These are phyloP conservation scores for Aristolochia fimbriata DNA, from an alignment of 164 flowering plant genomes.

Conservation along the genomic window DNA sequence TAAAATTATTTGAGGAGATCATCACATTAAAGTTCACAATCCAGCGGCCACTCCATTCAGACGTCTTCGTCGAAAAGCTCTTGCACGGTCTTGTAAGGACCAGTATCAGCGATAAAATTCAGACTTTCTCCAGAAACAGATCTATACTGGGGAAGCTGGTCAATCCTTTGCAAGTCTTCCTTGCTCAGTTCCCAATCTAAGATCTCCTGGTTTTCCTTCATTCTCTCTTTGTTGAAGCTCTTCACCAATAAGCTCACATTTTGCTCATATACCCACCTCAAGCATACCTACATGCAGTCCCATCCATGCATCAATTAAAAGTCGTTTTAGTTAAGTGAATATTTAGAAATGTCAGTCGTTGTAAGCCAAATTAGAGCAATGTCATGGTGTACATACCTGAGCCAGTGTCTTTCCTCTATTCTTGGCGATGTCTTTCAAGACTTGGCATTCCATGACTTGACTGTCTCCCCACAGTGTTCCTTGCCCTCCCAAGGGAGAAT, in stretches of 20 bases:
- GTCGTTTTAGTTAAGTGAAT: too few species aligned
- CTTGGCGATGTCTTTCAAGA: conserved; percentile 20
- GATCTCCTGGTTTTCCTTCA: conserved; percentile 21
- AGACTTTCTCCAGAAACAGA: not conserved
- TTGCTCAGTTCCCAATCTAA: conserved; percentile 20
- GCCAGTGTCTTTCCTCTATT: not conserved
- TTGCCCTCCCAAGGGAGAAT: conserved; percentile 25
- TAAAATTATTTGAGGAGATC: too few species aligned
- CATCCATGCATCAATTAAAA: too few species aligned
- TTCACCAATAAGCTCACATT: conserved; percentile 18
- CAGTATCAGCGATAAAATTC: conserved; percentile 9
- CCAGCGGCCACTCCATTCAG: not conserved
- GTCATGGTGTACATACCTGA: not conserved
- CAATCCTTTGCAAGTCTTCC: conserved; percentile 15
- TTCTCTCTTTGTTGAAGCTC: conserved; percentile 21
- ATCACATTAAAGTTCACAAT: too few species aligned
- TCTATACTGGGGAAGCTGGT: conserved; percentile 13
- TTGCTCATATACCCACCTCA: conserved; percentile 24
- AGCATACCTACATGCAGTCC: conserved; percentile 19
- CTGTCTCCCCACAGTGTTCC: conserved; percentile 17
- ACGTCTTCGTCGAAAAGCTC: conserved; percentile 29
- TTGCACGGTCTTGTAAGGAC: conserved; percentile 13
- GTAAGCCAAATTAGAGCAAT: not conserved
- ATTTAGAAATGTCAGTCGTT: too few species aligned
- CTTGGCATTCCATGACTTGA: conserved; percentile 12